Conservation (phyloP, 768 basidiomycete species). For the Mycena indigotica region DNA sequence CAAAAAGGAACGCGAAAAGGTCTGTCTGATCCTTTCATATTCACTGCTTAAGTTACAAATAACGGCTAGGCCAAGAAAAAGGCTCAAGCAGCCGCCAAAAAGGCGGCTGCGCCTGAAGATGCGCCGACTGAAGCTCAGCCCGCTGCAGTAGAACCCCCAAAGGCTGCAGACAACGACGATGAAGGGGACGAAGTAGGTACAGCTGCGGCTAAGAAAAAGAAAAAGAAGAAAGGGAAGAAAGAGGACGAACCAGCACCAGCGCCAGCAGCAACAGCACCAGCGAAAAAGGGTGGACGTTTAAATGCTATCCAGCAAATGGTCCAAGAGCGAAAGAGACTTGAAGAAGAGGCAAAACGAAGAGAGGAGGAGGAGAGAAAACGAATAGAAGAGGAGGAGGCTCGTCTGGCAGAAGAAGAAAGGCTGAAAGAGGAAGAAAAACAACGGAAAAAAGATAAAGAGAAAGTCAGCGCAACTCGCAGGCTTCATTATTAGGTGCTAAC, state of each 20-base stretch:
- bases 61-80: constrained; percentile 87
- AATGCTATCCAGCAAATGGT: constrained; percentile 79
- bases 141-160: constrained; percentile 30
- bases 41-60: no score
- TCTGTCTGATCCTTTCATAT: no score
- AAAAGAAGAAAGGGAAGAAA: constrained; percentile 80
- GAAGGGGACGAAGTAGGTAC: constrained; percentile 66
- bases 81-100: constrained; percentile 88
- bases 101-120: constrained; percentile 42
- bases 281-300: constrained; percentile 80
- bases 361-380: constrained; percentile 79
- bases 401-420: constrained; percentile 73
- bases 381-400: constrained; percentile 89
- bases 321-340: constrained; percentile 75
- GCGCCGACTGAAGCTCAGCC: constrained; percentile 26
- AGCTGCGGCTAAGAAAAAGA: constrained; percentile 75
- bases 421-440: constrained; percentile 83
- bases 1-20: constrained; percentile 98
- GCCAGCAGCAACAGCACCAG: constrained; percentile 41
- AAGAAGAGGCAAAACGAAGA: constrained; percentile 74
- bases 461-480: constrained; percentile 56
- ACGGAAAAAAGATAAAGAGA: constrained; percentile 85
- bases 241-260: constrained; percentile 48
- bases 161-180: constrained; percentile 56
- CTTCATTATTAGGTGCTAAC: no score